Percentiles rank a stretch among this genome's conserved stretches.
Evolutionary conservation across 192 early-diverging fungal species (phyloP).

Genomic region (Mortierella alpina): DNA sequence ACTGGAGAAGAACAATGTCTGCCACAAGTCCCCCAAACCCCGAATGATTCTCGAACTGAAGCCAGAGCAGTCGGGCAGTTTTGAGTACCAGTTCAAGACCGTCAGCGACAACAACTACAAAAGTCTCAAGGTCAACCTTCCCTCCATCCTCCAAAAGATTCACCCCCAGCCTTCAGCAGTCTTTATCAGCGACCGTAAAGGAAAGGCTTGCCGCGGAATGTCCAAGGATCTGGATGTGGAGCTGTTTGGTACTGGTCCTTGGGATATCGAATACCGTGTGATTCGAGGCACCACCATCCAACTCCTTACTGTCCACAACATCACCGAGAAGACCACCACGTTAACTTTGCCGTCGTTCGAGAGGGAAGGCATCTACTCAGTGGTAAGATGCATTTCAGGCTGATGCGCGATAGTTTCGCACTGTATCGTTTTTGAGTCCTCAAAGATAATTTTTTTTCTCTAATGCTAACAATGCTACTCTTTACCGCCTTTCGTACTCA

Average conservation of each 20-base stretch:
- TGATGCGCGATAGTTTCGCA: neutral
- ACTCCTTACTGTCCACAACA: constrained; percentile 18
- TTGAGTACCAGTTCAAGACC: constrained; percentile 36
- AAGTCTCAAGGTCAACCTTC: constrained; percentile 16
- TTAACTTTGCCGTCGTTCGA: constrained; percentile 39
- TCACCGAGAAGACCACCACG: constrained; percentile 16
- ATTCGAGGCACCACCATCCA: constrained; percentile 28
- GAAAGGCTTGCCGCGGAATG: constrained; percentile 31
- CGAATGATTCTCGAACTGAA: constrained; percentile 41
- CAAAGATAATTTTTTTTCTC: neutral
- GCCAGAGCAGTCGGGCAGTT: constrained; percentile 27
- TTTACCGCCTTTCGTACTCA: neutral
- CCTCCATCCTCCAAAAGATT: constrained; percentile 42
- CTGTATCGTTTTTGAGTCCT: neutral
- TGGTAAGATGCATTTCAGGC: constrained; percentile 1
- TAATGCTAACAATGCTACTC: neutral
- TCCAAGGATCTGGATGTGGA: constrained; percentile 25
- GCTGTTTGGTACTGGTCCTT: constrained; percentile 38
- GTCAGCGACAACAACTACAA: constrained; percentile 49
- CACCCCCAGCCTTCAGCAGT: constrained; percentile 43
- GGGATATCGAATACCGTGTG: constrained; percentile 46
- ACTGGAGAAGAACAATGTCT: constrained; percentile 6
- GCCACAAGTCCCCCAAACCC: constrained; percentile 29
- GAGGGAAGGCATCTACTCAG: constrained; percentile 33
- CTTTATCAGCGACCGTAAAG: constrained; percentile 8